A percentile compares a stretch with the other conserved stretches of the same genome.
Evolutionary conservation across 169 alveolate species (phyloP).

Genomic region (Plasmodium coatneyi): DNA sequence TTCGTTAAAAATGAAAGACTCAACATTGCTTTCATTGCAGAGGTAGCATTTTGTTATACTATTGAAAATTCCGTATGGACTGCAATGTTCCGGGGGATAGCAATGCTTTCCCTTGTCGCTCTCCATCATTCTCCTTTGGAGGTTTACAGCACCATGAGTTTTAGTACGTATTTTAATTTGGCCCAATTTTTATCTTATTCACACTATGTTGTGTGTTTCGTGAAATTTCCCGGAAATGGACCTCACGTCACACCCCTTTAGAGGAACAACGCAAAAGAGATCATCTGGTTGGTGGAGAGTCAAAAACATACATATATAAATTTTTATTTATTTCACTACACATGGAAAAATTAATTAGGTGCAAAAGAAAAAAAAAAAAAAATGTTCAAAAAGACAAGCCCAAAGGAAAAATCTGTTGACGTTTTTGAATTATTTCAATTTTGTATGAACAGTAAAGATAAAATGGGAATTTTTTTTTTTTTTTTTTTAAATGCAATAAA

Average conservation of each 20-base stretch:
- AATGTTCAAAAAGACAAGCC: constrained; percentile 2
- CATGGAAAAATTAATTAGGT: not conserved
- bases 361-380: not conserved
- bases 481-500: constrained; percentile 7
- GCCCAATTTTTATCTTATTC: not conserved
- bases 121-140: not conserved
- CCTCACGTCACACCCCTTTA: not conserved
- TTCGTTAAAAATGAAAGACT: constrained; percentile 16
- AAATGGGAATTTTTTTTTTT: constrained; percentile 39
- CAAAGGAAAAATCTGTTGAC: not conserved
- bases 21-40: constrained; percentile 17
- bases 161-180: not conserved
- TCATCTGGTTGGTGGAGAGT: not conserved
- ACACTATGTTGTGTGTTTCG: not conserved
- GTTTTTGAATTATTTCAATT: not conserved
- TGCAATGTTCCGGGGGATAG: not conserved
- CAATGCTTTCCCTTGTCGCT: not conserved
- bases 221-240: not conserved
- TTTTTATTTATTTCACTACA: not conserved
- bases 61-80: not conserved
- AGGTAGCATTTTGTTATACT: constrained; percentile 35
- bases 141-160: not conserved
- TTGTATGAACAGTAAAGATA: constrained; percentile 13
- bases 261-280: not conserved
- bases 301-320: not conserved